Conservation (phyloP, 257 asterid genomes). For the Rubia yunnanensis region DNA sequence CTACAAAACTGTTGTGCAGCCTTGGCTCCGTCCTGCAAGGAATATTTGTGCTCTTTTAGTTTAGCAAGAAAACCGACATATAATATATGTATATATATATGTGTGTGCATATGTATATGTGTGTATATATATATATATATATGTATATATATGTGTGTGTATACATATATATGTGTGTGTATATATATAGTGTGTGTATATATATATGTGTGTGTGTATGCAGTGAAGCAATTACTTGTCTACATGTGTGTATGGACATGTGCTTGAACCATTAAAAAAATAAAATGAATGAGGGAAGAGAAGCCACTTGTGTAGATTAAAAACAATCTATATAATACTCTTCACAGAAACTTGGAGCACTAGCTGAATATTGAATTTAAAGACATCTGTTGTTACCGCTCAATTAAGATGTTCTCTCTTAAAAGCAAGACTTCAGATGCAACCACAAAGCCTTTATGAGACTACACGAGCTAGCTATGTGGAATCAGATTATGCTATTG, state of each 20-base stretch:
- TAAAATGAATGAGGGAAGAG: not conserved
- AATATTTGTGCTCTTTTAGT: constrained; percentile 1
- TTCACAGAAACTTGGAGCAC: constrained; percentile 1
- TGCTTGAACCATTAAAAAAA: constrained; percentile 1
- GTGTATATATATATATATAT: too few relatives aligned
- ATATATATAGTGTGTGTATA: too few relatives aligned
- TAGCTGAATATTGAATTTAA: not conserved
- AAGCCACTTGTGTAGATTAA: not conserved
- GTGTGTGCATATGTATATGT: too few relatives aligned
- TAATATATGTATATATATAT: too few relatives aligned
- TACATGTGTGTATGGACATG: too few relatives aligned
- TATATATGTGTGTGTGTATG: too few relatives aligned
- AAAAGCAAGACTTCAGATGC: not conserved
- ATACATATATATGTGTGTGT: too few relatives aligned
- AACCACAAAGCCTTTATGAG: not conserved
- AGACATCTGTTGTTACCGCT: not conserved
- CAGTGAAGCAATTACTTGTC: too few relatives aligned
- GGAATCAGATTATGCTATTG: not conserved
- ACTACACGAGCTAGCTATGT: not conserved
- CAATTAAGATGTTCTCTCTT: not conserved
- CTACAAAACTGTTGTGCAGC: constrained; percentile 84
- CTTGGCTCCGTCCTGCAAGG: constrained; percentile 69
- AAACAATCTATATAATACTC: not conserved
- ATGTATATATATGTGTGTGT: too few relatives aligned
- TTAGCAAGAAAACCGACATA: not conserved